A percentile compares a stretch with the other conserved stretches of the same genome.
phyloP scores from a whole-genome alignment of 2,329 filamentous ascomycete genomes.

The Fusarium pseudocircinatum region DNA sequence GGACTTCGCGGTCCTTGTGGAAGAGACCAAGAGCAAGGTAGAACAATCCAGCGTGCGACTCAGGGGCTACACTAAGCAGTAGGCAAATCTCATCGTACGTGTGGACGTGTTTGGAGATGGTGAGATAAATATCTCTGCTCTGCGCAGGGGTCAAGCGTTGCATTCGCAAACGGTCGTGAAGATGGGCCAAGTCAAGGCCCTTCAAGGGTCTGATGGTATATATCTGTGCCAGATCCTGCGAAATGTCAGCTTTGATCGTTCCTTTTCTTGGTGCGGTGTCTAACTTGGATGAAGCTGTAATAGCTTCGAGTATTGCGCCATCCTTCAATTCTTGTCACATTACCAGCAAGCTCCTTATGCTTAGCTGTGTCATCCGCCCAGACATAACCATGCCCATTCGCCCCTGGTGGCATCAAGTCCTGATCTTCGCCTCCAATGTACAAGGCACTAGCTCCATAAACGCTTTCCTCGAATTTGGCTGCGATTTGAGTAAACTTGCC shows the following conservation, averaged over 20 bases:
- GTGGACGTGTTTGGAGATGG: conserved; percentile 78
- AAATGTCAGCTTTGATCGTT: conserved; percentile 15
- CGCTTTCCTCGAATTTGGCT: conserved; percentile 92
- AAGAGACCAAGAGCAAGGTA: conserved; percentile 92
- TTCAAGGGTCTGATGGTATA: conserved; percentile 76
- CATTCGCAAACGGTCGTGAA: conserved; percentile 89
- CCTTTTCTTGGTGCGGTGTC: conserved; percentile 13
- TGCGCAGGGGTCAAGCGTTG: conserved; percentile 80
- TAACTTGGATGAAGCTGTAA: conserved; percentile 90
- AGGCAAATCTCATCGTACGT: conserved; percentile 88
- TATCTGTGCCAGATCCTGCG: conserved; percentile 70
- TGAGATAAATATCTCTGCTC: conserved; percentile 85
- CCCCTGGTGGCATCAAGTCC: conserved; percentile 64
- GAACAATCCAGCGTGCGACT: conserved; percentile 88
- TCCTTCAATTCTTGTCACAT: conserved; percentile 92
- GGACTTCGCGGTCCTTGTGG: conserved; percentile 84
- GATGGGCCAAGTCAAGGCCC: conserved; percentile 87
- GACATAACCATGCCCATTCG: conserved; percentile 90
- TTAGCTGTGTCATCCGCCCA: conserved; percentile 87
- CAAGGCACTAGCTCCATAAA: conserved; percentile 91
- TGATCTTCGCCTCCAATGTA: conserved; percentile 83
- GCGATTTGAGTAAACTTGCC: conserved; percentile 91
- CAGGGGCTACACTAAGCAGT: conserved; percentile 81
- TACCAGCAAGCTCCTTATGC: conserved; percentile 87
- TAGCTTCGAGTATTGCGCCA: conserved; percentile 97